Evolutionary conservation across 805 yeast species (phyloP), one percentile per base, ranked within the genome.

Genomic region (Tetrapisispora pingtungensis): DNA sequence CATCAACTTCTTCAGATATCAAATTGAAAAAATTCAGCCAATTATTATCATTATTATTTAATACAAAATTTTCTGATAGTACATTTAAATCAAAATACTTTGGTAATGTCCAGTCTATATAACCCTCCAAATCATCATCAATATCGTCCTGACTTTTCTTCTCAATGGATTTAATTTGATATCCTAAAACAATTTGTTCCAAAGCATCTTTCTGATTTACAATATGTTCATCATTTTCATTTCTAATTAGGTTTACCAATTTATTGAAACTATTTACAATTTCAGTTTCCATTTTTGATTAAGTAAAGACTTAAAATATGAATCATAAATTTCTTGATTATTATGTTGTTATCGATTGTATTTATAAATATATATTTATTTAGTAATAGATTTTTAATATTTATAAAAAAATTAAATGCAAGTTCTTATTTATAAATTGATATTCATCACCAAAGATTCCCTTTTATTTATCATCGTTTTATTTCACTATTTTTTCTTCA

Each of bases 11-110:
- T 4, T n/a, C 22, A 10, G 4, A 15, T 20, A 35, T 20, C 30
- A 30, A 7, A n/a, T 41, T 18, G 3, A 41, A 28, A 37, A 37
- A 37, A 17, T 12, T 7, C 2, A 18, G 4, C 40, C 39, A 41
- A 34, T 41, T 20, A 3, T 35, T 17, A 3, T 12, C 20, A 30
- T 31, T 27, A 4, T 14, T 17, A 3, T 35, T 20, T n/a, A 46
- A 33, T 13, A 45, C 34, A 28, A 61, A 53, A 43, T 49, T 58
- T 30, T 50, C 46, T 22, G 54, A 57, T 1, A 48, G 44, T n/a
- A 47, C 45, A n/a, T 46, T 32, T 8, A 54, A 24, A 20, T 46
- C 41, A 40, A 56, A 59, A 26, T 49, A 41, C 4, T 39, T 35
- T 12, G 49, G 36, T 19, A 58, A 33, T 39, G 50, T 50, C 22